Evolutionary conservation across 495 filamentous ascomycete genomes (phyloP).

Genomic region (Lindgomyces ingoldianus): DNA sequence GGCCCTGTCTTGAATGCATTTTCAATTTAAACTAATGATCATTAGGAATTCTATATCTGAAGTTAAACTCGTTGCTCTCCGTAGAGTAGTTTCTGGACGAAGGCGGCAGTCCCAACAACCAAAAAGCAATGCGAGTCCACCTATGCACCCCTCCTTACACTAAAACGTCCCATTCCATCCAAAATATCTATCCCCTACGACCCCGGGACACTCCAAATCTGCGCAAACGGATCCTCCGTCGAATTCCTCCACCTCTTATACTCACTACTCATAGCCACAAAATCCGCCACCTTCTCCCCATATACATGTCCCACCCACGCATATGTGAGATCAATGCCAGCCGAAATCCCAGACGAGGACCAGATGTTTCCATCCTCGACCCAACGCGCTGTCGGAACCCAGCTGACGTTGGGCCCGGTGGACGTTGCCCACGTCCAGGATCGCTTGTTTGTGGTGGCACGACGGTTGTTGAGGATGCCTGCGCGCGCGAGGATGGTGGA

Average conservation of each 20-base stretch:
- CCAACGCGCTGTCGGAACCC: conserved; percentile 66
- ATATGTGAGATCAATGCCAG: conserved; percentile 64
- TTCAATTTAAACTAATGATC: too few species aligned
- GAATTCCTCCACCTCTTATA: conserved; percentile 40
- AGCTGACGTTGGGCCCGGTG: conserved; percentile 53
- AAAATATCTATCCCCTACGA: neutral
- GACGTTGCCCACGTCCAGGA: conserved; percentile 40
- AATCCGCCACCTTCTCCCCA: conserved; percentile 42
- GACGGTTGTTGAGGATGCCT: conserved; percentile 30
- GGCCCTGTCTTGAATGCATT: too few species aligned
- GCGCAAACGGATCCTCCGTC: conserved; percentile 47
- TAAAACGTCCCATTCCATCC: neutral
- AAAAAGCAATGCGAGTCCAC: neutral
- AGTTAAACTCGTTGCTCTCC: too few species aligned
- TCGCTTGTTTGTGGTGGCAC: conserved; percentile 34
- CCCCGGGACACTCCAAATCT: conserved; percentile 18
- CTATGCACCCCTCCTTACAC: neutral
- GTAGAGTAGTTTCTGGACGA: too few species aligned
- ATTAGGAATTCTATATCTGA: too few species aligned
- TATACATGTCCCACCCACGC: conserved; percentile 54
- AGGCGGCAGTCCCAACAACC: too few species aligned
- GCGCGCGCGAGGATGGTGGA: conserved; percentile 23
- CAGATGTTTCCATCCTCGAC: conserved; percentile 67
- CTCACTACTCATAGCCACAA: conserved; percentile 40
- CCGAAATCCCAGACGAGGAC: conserved; percentile 62